Evolutionary conservation across 805 yeast species (phyloP).

Genomic region (Cyberlindnera lachancei): DNA sequence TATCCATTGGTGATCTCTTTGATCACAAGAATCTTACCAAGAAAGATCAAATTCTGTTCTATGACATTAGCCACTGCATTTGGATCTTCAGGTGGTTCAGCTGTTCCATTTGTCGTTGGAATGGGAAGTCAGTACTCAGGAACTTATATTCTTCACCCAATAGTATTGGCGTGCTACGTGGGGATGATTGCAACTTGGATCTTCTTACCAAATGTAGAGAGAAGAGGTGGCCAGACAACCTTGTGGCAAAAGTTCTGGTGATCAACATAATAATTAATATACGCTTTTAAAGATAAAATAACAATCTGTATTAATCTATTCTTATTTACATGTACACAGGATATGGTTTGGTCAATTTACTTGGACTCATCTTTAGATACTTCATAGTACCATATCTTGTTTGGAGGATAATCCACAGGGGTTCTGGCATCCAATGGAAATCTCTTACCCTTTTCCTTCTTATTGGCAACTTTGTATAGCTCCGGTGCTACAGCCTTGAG

Average conservation of each 20-base stretch:
- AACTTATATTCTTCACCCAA: slow-evolving; percentile 43
- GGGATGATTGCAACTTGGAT: slow-evolving; percentile 33
- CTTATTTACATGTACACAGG: slow-evolving; percentile 1
- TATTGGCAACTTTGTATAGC: slow-evolving; percentile 57
- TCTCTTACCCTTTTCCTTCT: slow-evolving; percentile 43
- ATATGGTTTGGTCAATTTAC: not conserved
- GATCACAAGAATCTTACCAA: slow-evolving; percentile 37
- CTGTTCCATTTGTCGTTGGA: slow-evolving; percentile 47
- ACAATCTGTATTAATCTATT: no score
- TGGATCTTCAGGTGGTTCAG: slow-evolving; percentile 53
- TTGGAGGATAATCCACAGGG: slow-evolving; percentile 88
- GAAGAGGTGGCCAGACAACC: slow-evolving; percentile 15
- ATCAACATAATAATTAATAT: slow-evolving; percentile 2
- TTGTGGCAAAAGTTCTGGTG: slow-evolving; percentile 21
- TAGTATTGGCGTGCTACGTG: slow-evolving; percentile 31
- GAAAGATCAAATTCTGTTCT: slow-evolving; percentile 43
- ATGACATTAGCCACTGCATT: slow-evolving; percentile 46
- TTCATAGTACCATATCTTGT: slow-evolving; percentile 69
- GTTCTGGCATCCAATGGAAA: slow-evolving; percentile 80
- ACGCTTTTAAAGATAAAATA: no score
- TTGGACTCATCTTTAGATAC: slow-evolving; percentile 21
- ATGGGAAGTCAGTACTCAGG: slow-evolving; percentile 38
- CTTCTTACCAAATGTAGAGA: slow-evolving; percentile 36
- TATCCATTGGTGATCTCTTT: slow-evolving; percentile 45
- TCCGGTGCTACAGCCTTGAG: slow-evolving; percentile 44